Evolutionary conservation across 495 filamentous ascomycete species (phyloP).

Genomic region (Talaromyces adpressus): DNA sequence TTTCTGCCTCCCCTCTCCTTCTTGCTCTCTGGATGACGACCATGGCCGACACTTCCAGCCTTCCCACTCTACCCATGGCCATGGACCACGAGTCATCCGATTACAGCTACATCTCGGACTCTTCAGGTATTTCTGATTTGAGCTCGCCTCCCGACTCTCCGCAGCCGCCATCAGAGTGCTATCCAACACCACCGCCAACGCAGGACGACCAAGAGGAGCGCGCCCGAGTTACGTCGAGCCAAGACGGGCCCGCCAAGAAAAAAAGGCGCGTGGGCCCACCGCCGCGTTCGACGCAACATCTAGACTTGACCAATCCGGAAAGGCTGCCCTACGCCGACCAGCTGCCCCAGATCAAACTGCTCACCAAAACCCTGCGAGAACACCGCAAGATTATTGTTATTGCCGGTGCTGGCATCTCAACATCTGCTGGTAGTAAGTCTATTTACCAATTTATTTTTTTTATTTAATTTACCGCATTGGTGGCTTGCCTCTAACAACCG

Average conservation of each 20-base stretch:
- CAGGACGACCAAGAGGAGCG: slow-evolving; percentile 32
- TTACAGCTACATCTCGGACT: slow-evolving; percentile 6
- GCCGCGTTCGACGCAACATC: slow-evolving; percentile 66
- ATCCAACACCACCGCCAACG: slow-evolving; percentile 52
- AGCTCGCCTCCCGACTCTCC: slow-evolving; percentile 52
- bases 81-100: slow-evolving; percentile 36
- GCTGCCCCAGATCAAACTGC: slow-evolving; percentile 52
- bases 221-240: slow-evolving; percentile 33
- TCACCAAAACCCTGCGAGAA: slow-evolving; percentile 71
- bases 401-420: slow-evolving; percentile 93
- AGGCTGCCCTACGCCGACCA: slow-evolving; percentile 42
- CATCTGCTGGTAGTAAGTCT: slow-evolving; percentile 85
- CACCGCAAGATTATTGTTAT: slow-evolving; percentile 96
- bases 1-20: slow-evolving; percentile 11
- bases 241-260: slow-evolving; percentile 66
- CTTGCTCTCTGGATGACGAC: neutral
- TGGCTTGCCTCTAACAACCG: neutral
- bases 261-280: slow-evolving; percentile 61
- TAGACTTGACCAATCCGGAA: slow-evolving; percentile 54
- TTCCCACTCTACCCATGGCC: slow-evolving; percentile 12
- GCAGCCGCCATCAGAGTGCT: slow-evolving; percentile 46
- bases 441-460: slow-evolving; percentile 31
- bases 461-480: neutral
- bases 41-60: slow-evolving; percentile 4
- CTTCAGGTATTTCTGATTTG: slow-evolving; percentile 43